Evolutionary conservation across 2,329 filamentous ascomycete species (phyloP).

Genomic region (Apiospora aurea): DNA sequence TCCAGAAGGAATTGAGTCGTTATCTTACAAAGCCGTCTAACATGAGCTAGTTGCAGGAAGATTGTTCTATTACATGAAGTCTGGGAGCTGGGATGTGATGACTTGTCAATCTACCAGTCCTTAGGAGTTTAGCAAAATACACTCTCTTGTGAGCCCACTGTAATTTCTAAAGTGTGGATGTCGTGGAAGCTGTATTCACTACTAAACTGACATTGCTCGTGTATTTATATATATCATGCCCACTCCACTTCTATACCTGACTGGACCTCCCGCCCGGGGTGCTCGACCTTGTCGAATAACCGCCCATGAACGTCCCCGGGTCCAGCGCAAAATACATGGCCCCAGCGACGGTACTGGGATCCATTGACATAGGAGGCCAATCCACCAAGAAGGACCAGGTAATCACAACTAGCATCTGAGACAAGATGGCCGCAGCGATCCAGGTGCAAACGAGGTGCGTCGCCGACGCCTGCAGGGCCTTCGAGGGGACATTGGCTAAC

Average conservation of each 20-base stretch:
- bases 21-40: no score
- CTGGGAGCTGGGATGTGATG: no score
- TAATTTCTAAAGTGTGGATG: no score
- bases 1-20: no score
- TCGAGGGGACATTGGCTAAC: constrained; percentile 57
- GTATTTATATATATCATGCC: not conserved
- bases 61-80: no score
- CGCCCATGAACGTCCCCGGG: constrained; percentile 9
- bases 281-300: constrained; percentile 27
- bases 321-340: constrained; percentile 50
- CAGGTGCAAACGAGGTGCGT: constrained; percentile 51
- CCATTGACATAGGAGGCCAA: constrained; percentile 54
- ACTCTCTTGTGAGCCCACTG: no score
- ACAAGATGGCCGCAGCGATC: constrained; percentile 48
- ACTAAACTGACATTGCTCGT: no score
- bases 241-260: constrained; percentile 24
- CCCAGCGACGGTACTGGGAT: constrained; percentile 55
- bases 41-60: no score
- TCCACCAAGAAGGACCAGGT: constrained; percentile 48
- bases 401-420: constrained; percentile 51
- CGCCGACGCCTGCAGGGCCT: constrained; percentile 47
- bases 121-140: no score
- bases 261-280: constrained; percentile 28
- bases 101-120: no score
- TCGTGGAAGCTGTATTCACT: no score